phyloP scores from a whole-genome alignment of 306 rosid genomes.

The Rubus idaeus region DNA sequence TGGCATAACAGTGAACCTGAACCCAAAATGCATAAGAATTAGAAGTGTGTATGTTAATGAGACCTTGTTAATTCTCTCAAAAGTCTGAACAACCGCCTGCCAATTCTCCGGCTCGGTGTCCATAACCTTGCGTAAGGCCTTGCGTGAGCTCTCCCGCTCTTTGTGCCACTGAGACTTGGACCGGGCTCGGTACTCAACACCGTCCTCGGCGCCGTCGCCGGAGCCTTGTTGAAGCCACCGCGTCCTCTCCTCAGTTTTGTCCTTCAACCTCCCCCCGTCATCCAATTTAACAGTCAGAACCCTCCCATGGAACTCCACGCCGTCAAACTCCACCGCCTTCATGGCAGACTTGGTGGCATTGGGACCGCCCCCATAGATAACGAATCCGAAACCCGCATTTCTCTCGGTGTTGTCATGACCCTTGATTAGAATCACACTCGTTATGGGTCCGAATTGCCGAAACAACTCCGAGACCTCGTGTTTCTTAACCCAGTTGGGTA shows the following conservation, averaged over 20 bases:
- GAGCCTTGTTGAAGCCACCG: constrained; percentile 39
- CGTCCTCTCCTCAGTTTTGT: constrained; percentile 51
- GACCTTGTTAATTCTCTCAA: constrained; percentile 77
- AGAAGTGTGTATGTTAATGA: neutral
- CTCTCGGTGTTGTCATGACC: constrained; percentile 50
- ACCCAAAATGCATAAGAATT: neutral
- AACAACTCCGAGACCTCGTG: constrained; percentile 64
- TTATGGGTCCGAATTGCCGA: constrained; percentile 81
- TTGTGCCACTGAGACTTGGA: constrained; percentile 69
- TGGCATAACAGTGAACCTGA: neutral
- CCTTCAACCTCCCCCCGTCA: constrained; percentile 71
- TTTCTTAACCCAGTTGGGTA: constrained; percentile 83
- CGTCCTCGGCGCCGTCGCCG: constrained; percentile 59
- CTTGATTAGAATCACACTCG: constrained; percentile 69
- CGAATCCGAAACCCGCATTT: constrained; percentile 82
- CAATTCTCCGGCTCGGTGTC: constrained; percentile 92
- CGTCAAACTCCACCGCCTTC: constrained; percentile 90
- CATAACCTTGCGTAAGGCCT: constrained; percentile 52
- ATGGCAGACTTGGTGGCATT: constrained; percentile 57
- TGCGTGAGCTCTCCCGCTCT: constrained; percentile 68
- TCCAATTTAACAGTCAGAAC: constrained; percentile 80
- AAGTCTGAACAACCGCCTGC: constrained; percentile 78
- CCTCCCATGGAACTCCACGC: constrained; percentile 86
- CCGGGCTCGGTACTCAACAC: constrained; percentile 32
- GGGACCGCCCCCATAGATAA: constrained; percentile 47